Percentiles rank a stretch among this genome's conserved stretches.
Conservation (phyloP, 2,329 filamentous ascomycete genomes). For the Colletotrichum sp. region DNA sequence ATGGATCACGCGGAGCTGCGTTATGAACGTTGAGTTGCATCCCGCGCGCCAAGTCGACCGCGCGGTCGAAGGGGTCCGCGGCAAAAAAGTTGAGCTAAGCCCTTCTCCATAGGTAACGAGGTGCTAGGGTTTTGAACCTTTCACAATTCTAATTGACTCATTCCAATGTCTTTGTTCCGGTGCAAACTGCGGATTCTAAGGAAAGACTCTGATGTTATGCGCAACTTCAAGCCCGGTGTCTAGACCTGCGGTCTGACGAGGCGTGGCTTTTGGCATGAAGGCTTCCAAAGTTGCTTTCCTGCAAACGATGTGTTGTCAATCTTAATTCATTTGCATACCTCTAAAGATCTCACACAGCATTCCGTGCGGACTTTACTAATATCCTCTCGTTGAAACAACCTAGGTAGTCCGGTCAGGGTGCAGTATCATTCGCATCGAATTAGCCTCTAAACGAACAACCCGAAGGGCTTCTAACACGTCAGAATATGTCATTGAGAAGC, state of each 20-base stretch:
- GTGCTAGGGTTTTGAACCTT: background rate
- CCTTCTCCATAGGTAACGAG: background rate
- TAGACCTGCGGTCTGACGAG: background rate
- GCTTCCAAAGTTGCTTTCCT: background rate
- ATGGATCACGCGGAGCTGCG: background rate
- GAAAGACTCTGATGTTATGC: background rate
- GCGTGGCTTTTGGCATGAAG: background rate
- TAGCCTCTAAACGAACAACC: too few relatives aligned
- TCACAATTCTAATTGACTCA: rapidly evolving
- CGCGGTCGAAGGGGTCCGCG: background rate
- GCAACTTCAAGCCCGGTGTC: background rate
- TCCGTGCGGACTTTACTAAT: too few relatives aligned
- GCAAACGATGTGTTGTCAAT: background rate
- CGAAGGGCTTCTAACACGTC: too few relatives aligned
- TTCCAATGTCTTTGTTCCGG: background rate
- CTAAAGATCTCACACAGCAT: too few relatives aligned
- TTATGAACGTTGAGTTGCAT: background rate
- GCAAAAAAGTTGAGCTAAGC: rapidly evolving
- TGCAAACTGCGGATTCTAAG: rapidly evolving
- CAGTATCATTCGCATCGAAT: too few relatives aligned
- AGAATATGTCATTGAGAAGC: too few relatives aligned
- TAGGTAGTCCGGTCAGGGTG: too few relatives aligned
- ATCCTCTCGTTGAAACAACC: too few relatives aligned
- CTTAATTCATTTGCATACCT: rapidly evolving
- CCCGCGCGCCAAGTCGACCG: background rate